A percentile compares a stretch with the other conserved stretches of the same genome.
Evolutionary conservation across 164 flowering plant species (phyloP).

Genomic region (Vitis rotundifolia): DNA sequence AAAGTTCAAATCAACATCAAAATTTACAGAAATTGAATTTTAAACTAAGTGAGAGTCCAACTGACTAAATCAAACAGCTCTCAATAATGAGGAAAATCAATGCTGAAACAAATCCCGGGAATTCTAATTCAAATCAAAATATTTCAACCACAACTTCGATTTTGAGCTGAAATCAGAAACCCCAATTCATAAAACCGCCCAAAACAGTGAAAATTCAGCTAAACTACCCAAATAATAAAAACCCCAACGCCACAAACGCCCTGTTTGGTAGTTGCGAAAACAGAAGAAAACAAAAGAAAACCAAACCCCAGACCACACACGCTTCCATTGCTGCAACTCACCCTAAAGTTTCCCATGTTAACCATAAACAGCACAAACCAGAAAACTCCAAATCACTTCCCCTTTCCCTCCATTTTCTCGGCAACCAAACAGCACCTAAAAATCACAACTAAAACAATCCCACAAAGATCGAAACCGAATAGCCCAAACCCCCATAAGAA

Average conservation of each 20-base stretch:
- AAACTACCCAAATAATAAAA: neutral
- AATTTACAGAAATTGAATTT: neutral
- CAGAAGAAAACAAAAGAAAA: no score
- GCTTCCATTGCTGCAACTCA: no score
- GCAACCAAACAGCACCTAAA: slow-evolving; percentile 4
- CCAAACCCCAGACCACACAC: no score
- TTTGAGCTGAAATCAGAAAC: neutral
- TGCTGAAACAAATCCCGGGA: neutral
- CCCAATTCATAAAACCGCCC: neutral
- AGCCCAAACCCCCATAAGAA: neutral
- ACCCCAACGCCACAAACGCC: no score
- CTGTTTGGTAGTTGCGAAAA: no score
- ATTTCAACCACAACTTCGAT: neutral
- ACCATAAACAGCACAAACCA: no score
- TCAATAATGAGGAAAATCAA: neutral
- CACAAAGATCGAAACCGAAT: slow-evolving; percentile 18
- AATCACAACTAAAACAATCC: slow-evolving; percentile 4
- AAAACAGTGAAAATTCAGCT: neutral
- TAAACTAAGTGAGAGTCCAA: neutral
- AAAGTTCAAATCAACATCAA: neutral
- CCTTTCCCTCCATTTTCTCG: slow-evolving; percentile 5
- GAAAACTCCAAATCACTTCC: neutral
- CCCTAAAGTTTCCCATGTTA: no score
- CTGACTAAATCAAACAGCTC: neutral
- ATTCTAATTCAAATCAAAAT: neutral